Base-by-base conservation (phyloP, 192 early-diverging fungal genomes). In the Podila clonocystis region DNA sequence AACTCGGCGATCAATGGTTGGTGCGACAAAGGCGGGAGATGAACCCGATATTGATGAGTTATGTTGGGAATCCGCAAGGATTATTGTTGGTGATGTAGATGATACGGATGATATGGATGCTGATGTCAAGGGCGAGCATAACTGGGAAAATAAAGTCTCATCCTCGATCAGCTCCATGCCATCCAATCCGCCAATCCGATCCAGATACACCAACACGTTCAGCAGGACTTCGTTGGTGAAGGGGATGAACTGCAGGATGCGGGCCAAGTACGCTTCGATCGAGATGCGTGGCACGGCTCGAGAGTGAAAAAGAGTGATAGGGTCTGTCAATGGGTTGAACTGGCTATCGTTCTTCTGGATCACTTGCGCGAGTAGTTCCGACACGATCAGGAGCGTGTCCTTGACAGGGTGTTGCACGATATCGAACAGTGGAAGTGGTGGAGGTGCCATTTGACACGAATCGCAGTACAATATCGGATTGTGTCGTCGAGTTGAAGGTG, bases 141-240 rank as follows among this genome's bases (percentile, higher is more conserved):
- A 26, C 28, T 28, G 28, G 57, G 57, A 29, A 58, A 7, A 58
- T 11, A 58, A 29, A 13, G 57, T 22, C 20, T 38, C 34, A 9
- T 34, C 22, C 6, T 57, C 26, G n/a, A 62, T 58, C 50, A 78
- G 33, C 60, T 80, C 55, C 77, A 80, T 65, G 13, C 77, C 77
- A 7, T 72, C 65, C 62, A 80, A 60, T 29, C 77, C 77, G n/a
- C 77, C 88, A 60, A 94, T 87, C 22, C 91, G 86, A 67, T 94
- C 89, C 71, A 94, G 82, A 65, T 92, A 94, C 13, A 94, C 91
- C 29, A 94, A 82, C 13, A 92, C 76, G 12, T 91, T 86, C 24
- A 94, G 65, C 31, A 93, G 74, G 1, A 87, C 83, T 74, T 92
- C 92, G 55, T 93, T 93, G 17, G 86, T 85, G 58, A 92, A 88